Evolutionary conservation across 306 rosid genomes (phyloP).

Genomic region (Alnus rubra): DNA sequence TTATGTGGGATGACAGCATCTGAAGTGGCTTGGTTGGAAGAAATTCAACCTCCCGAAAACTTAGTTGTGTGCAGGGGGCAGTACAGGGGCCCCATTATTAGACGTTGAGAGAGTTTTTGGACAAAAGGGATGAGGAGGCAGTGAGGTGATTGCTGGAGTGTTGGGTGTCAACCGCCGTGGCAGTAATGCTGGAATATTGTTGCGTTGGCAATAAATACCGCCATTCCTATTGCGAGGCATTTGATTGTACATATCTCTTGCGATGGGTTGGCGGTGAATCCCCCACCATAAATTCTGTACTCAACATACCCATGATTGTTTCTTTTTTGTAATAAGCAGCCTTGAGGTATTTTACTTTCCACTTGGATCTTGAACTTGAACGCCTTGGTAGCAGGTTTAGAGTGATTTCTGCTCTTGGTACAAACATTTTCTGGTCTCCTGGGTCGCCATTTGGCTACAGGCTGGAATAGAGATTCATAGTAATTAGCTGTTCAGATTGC

Average conservation of each 20-base stretch:
- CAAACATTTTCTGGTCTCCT: too few species aligned
- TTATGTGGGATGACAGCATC: slow-evolving; percentile 19
- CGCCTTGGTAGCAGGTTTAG: too few species aligned
- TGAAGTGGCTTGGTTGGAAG: slow-evolving; percentile 46
- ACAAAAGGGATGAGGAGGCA: slow-evolving; percentile 17
- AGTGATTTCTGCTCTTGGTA: too few species aligned
- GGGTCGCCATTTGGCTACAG: too few species aligned
- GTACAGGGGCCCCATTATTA: slow-evolving; percentile 45
- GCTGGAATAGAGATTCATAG: too few species aligned
- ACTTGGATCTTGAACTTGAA: not conserved
- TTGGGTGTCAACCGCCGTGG: not conserved
- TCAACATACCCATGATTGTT: not conserved
- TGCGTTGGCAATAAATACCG: not conserved
- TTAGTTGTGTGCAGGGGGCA: slow-evolving; percentile 35
- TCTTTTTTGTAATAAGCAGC: not conserved
- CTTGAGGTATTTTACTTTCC: not conserved
- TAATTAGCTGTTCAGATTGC: too few species aligned
- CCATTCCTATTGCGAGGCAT: not conserved
- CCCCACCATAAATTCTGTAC: not conserved
- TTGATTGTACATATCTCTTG: not conserved
- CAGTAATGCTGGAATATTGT: not conserved
- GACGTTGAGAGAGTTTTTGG: slow-evolving; percentile 23
- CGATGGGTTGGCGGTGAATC: not conserved
- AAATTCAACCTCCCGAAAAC: slow-evolving; percentile 36
- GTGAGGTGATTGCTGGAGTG: slow-evolving; percentile 6